Evolutionary conservation across 129 eudicot genomes (phyloP).

Genomic region (Flaveria sonorensis): DNA sequence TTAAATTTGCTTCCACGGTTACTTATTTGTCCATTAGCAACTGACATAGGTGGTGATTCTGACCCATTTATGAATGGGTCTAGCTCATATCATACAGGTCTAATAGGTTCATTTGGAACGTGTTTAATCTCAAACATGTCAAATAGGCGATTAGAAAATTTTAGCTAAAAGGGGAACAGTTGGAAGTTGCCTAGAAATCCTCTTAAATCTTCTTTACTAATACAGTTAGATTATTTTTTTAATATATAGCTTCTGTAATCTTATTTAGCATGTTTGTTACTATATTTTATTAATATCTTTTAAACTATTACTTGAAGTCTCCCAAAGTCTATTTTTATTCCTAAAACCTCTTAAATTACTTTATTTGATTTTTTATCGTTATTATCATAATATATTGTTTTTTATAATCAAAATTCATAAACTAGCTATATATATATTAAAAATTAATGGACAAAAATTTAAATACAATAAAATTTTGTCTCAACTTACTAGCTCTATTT

Average conservation of each 20-base stretch:
- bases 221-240: background rate
- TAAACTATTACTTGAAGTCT: background rate
- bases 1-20: background rate
- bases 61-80: background rate
- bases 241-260: background rate
- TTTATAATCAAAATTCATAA: background rate
- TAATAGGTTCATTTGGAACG: background rate
- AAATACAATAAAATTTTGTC: background rate
- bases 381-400: background rate
- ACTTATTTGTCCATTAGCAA: constrained; percentile 1
- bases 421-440: background rate
- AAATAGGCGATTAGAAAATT: background rate
- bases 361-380: background rate
- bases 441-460: too few relatives aligned
- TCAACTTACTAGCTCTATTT: background rate
- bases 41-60: background rate
- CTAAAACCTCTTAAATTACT: background rate
- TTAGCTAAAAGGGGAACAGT: background rate
- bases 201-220: background rate
- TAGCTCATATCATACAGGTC: background rate
- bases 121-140: background rate
- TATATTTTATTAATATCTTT: background rate
- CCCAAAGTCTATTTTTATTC: background rate
- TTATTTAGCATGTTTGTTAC: background rate
- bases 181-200: background rate